phyloP scores from a whole-genome alignment of 139 green algal species.

The Chlamydomonas asymmetrica region DNA sequence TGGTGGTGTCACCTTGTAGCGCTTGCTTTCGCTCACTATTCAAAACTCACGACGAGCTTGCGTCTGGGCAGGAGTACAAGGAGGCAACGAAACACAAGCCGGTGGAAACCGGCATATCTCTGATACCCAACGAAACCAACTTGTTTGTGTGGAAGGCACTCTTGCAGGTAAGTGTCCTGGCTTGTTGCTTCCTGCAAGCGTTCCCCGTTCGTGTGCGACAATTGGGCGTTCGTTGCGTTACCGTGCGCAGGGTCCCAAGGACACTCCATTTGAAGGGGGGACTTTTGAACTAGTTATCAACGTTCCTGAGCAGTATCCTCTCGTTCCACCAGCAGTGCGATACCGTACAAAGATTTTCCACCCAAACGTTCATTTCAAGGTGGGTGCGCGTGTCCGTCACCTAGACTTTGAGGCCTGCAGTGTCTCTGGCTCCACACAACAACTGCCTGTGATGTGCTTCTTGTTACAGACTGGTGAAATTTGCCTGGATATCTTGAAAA shows the following conservation, averaged over 20 bases:
- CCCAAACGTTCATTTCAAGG: slow-evolving; percentile 94
- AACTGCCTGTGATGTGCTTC: not conserved
- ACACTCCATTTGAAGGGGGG: slow-evolving; percentile 87
- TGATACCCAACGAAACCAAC: slow-evolving; percentile 77
- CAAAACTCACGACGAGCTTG: not conserved
- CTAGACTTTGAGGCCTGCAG: no score
- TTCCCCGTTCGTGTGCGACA: not conserved
- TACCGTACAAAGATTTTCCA: slow-evolving; percentile 95
- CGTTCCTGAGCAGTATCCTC: slow-evolving; percentile 90
- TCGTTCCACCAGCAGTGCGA: slow-evolving; percentile 72
- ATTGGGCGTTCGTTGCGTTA: not conserved
- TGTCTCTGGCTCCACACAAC: not conserved
- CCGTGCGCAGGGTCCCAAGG: slow-evolving; percentile 68
- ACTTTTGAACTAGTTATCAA: slow-evolving; percentile 80
- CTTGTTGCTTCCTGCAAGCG: not conserved
- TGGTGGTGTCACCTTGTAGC: not conserved
- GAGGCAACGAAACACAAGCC: slow-evolving; percentile 46
- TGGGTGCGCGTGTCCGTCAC: slow-evolving; percentile 30
- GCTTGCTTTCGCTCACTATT: not conserved
- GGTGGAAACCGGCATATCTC: slow-evolving; percentile 60
- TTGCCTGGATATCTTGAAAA: slow-evolving; percentile 96
- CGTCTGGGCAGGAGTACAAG: slow-evolving; percentile 67
- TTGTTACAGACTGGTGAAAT: slow-evolving; percentile 89
- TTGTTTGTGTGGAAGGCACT: slow-evolving; percentile 72
- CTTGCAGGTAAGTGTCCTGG: slow-evolving; percentile 47